These are phyloP conservation scores for Wallacemonas sp. DNA, from an alignment of 208 protist genomes.

Conservation along the genomic window DNA sequence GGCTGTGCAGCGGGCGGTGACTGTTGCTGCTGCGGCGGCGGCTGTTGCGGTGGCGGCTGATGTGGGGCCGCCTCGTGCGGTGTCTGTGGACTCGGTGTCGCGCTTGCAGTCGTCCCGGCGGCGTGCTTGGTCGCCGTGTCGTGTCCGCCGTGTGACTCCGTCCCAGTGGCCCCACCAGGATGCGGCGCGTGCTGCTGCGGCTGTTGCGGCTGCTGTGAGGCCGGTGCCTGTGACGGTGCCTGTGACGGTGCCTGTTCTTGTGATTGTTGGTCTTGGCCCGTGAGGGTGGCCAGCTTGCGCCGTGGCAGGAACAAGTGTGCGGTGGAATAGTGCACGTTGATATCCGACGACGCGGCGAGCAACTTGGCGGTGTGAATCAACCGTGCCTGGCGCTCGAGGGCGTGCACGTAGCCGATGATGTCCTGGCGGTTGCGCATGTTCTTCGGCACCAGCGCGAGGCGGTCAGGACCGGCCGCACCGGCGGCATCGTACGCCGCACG, in stretches of 20 bases:
- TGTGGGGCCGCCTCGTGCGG: not conserved
- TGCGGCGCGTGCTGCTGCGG: too few relatives aligned
- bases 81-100: not conserved
- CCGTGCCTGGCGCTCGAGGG: slow-evolving; percentile 63
- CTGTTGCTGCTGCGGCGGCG: too few relatives aligned
- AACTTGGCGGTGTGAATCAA: slow-evolving; percentile 58
- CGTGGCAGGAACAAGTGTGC: slow-evolving; percentile 49
- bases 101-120: too few relatives aligned
- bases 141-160: too few relatives aligned
- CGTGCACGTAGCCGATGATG: slow-evolving; percentile 58
- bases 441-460: slow-evolving; percentile 62
- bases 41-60: not conserved
- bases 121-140: too few relatives aligned
- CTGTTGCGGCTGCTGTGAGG: not conserved
- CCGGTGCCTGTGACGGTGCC: not conserved
- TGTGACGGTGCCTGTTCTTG: not conserved
- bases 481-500: slow-evolving; percentile 79
- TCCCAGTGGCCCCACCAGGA: too few relatives aligned
- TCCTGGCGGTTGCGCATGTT: slow-evolving; percentile 39
- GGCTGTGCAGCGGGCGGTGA: too few relatives aligned
- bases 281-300: not conserved
- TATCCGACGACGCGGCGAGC: slow-evolving; percentile 54
- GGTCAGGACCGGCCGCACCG: slow-evolving; percentile 45
- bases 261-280: not conserved
- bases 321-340: slow-evolving; percentile 53